Percentiles rank a stretch among this genome's conserved stretches.
These are phyloP conservation scores for Tephrocybe sp. DNA, from an alignment of 768 basidiomycete species.

Conservation along the genomic window DNA sequence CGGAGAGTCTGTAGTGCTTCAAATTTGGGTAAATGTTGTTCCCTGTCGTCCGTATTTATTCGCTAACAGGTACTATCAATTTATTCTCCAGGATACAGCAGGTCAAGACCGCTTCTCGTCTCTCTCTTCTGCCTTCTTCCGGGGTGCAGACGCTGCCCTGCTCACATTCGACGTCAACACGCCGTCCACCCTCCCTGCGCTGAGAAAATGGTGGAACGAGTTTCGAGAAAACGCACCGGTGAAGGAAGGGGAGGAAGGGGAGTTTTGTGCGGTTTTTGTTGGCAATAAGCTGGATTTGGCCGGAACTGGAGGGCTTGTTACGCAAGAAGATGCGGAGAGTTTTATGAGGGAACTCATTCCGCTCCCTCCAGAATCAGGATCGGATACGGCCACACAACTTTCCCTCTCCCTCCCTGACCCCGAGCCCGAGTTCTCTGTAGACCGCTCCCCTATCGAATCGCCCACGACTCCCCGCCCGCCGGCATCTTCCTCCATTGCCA, in stretches of 20 bases:
- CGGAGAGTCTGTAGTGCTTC: slow-evolving; percentile 61
- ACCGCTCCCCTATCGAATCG: slow-evolving; percentile 9
- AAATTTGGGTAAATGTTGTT: slow-evolving; percentile 49
- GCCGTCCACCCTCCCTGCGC: slow-evolving; percentile 55
- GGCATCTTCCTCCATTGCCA: slow-evolving; percentile 25
- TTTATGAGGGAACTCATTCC: slow-evolving; percentile 65
- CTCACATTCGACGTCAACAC: slow-evolving; percentile 81
- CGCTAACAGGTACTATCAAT: not conserved
- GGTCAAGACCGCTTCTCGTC: slow-evolving; percentile 89
- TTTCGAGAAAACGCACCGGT: slow-evolving; percentile 71
- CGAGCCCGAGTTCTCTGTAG: slow-evolving; percentile 16
- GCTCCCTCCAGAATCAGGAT: slow-evolving; percentile 16
- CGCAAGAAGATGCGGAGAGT: slow-evolving; percentile 43
- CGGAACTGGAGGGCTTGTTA: slow-evolving; percentile 25
- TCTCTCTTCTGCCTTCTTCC: slow-evolving; percentile 80
- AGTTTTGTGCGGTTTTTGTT: slow-evolving; percentile 73
- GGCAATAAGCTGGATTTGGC: slow-evolving; percentile 78
- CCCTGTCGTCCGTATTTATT: not conserved
- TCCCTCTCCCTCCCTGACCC: too few species aligned
- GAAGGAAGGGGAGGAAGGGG: slow-evolving; percentile 56
- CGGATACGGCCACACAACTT: slow-evolving; percentile 20
- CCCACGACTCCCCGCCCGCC: slow-evolving; percentile 10
- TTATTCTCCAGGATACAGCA: slow-evolving; percentile 68
- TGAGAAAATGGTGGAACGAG: slow-evolving; percentile 78
- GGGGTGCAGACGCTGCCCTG: slow-evolving; percentile 80